A percentile compares a stretch with the other conserved stretches of the same genome.
These are phyloP conservation scores for Lepraria neglecta DNA, from an alignment of 495 filamentous ascomycete species.

Conservation along the genomic window DNA sequence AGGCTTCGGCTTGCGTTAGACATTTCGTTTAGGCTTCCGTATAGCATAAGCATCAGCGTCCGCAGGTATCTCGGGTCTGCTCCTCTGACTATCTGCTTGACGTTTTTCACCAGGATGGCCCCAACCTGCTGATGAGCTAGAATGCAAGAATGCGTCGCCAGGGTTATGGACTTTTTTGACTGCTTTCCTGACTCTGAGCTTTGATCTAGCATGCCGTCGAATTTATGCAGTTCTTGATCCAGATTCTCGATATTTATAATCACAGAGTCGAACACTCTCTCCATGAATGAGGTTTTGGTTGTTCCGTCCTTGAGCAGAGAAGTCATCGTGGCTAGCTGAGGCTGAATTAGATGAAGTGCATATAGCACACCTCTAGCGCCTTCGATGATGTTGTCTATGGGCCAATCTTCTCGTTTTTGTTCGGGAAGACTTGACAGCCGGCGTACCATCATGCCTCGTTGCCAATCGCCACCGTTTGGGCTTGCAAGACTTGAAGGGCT, in stretches of 20 bases:
- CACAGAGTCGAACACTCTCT: slow-evolving; percentile 72
- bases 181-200: slow-evolving; percentile 20
- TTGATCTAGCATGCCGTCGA: slow-evolving; percentile 39
- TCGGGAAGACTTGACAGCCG: slow-evolving; percentile 80
- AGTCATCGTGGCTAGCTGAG: slow-evolving; percentile 64
- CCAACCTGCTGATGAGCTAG: slow-evolving; percentile 70
- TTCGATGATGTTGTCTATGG: slow-evolving; percentile 62
- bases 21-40: slow-evolving; percentile 72
- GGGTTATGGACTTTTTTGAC: slow-evolving; percentile 60
- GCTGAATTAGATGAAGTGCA: slow-evolving; percentile 73
- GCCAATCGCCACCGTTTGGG: slow-evolving; percentile 47
- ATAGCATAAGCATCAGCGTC: slow-evolving; percentile 71
- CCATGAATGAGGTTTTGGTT: slow-evolving; percentile 62
- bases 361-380: slow-evolving; percentile 83
- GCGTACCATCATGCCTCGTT: slow-evolving; percentile 56
- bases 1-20: slow-evolving; percentile 49
- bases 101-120: slow-evolving; percentile 60
- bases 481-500: slow-evolving; percentile 54
- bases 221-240: slow-evolving; percentile 63
- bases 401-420: slow-evolving; percentile 57
- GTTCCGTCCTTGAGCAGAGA: slow-evolving; percentile 63
- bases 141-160: slow-evolving; percentile 64
- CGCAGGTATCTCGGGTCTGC: slow-evolving; percentile 74
- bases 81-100: slow-evolving; percentile 63
- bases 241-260: slow-evolving; percentile 67